Percentiles rank a stretch among this genome's conserved stretches.
phyloP scores from a whole-genome alignment of 1,284 basidiomycete species.

The Fistulinella cinereoalba region DNA sequence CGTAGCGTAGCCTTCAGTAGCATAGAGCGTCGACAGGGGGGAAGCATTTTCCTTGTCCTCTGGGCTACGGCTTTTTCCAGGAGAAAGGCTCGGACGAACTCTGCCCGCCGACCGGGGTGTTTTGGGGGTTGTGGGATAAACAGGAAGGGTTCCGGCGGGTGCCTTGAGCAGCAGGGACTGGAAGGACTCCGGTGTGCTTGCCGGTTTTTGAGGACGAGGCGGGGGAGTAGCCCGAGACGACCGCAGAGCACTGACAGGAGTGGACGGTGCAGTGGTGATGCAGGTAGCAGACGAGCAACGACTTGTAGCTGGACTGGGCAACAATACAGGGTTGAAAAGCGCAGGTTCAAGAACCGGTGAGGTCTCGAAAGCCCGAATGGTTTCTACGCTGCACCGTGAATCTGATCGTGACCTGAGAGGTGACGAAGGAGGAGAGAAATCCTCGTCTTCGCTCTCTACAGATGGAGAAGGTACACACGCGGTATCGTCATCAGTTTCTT shows the following conservation, averaged over 20 bases:
- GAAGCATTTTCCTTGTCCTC: slow-evolving; percentile 49
- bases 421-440: slow-evolving; percentile 11
- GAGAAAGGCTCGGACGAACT: slow-evolving; percentile 19
- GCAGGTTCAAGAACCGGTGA: slow-evolving; percentile 33
- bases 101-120: slow-evolving; percentile 22
- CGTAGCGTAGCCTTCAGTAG: slow-evolving; percentile 36
- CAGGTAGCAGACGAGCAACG: slow-evolving; percentile 6
- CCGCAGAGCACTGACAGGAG: slow-evolving; percentile 19
- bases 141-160: slow-evolving; percentile 27
- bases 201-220: slow-evolving; percentile 31
- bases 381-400: slow-evolving; percentile 11
- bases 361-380: no score
- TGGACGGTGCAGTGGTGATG: slow-evolving; percentile 20
- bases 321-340: slow-evolving; percentile 17
- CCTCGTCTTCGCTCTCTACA: slow-evolving; percentile 1
- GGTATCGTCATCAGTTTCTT: slow-evolving; percentile 22
- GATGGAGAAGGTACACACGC: slow-evolving; percentile 9
- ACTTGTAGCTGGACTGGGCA: not conserved
- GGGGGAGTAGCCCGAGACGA: slow-evolving; percentile 23
- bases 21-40: slow-evolving; percentile 32
- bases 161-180: slow-evolving; percentile 33
- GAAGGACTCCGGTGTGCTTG: slow-evolving; percentile 32
- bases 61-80: slow-evolving; percentile 29
- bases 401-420: not conserved
- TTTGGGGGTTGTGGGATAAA: slow-evolving; percentile 24